These are phyloP conservation scores for Suillus ampliporus DNA, from an alignment of 768 basidiomycete species.

Conservation along the genomic window DNA sequence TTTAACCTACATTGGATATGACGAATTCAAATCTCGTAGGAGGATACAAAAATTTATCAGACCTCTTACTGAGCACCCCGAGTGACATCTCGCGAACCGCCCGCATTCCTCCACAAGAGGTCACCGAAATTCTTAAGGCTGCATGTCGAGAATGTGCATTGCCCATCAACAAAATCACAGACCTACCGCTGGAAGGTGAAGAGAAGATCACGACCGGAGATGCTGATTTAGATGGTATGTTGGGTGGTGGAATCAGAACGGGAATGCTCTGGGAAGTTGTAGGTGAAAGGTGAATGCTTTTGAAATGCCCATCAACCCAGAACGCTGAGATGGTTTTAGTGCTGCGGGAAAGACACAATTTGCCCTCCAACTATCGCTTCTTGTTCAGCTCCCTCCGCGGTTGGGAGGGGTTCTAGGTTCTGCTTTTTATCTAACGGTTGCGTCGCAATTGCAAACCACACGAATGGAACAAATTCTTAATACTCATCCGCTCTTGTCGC, in stretches of 20 bases:
- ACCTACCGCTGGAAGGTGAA: constrained; percentile 40
- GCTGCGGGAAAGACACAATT: constrained; percentile 96
- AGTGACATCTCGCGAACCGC: constrained; percentile 64
- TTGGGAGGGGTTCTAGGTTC: constrained; percentile 68
- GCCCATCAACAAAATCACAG: constrained; percentile 47
- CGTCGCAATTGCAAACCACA: constrained; percentile 66
- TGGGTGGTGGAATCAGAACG: constrained; percentile 82
- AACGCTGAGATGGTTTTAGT: constrained; percentile 47
- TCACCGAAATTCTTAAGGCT: constrained; percentile 53
- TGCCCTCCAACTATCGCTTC: constrained; percentile 80
- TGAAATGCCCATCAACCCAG: constrained; percentile 5
- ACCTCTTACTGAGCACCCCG: constrained; percentile 54
- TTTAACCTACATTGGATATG: not conserved
- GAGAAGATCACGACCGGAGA: constrained; percentile 80
- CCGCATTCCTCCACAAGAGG: constrained; percentile 54
- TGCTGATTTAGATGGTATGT: constrained; percentile 59
- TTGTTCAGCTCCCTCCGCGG: constrained; percentile 69
- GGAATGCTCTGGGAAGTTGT: constrained; percentile 88
- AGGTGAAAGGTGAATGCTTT: constrained; percentile 79
- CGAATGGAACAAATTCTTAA: constrained; percentile 72
- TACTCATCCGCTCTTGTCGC: constrained; percentile 52
- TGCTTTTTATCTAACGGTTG: constrained; percentile 79
- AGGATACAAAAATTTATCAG: constrained; percentile 50
- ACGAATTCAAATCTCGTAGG: constrained; percentile 39
- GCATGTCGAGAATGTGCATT: constrained; percentile 52